Conservation (phyloP, 169 alveolate genomes). For the Miamiensis avidus region DNA sequence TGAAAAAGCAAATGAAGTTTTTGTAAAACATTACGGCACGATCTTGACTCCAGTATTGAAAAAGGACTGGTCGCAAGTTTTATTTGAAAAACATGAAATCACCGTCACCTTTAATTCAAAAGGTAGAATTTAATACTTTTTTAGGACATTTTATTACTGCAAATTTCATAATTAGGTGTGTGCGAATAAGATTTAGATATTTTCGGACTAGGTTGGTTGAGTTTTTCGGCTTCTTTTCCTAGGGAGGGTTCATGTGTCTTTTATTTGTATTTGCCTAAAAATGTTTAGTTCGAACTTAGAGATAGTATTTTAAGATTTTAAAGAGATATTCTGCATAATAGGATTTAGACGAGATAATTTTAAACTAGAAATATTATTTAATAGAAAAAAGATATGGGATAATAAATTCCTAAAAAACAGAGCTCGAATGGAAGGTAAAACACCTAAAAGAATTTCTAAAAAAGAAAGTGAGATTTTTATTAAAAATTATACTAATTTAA, state of each 20-base stretch:
- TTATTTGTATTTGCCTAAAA: constrained; percentile 11
- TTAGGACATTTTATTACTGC: background rate
- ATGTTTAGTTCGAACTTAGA: constrained; percentile 8
- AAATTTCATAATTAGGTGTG: background rate
- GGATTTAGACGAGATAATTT: background rate
- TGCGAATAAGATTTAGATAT: constrained; percentile 22
- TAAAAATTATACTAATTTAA: too few relatives aligned
- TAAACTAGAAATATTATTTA: background rate
- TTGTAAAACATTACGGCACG: background rate
- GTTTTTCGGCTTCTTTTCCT: constrained; percentile 4
- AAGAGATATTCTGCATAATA: background rate
- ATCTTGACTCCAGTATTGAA: constrained; percentile 15
- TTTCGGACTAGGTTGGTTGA: constrained; percentile 25
- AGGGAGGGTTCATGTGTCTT: background rate
- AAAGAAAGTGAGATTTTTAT: too few relatives aligned
- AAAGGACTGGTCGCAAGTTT: constrained; percentile 2
- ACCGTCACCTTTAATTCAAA: background rate
- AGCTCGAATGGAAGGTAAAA: too few relatives aligned
- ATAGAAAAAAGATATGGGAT: too few relatives aligned
- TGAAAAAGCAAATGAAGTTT: constrained; percentile 26
- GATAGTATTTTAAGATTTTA: background rate
- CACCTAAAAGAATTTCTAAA: too few relatives aligned
- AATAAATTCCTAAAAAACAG: too few relatives aligned
- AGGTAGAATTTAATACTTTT: background rate
- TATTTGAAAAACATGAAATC: constrained; percentile 16